Evolutionary conservation across 75 land plant species (phyloP), one percentile per base, ranked within the genome.

Genomic region (Adiantum capillusveneris): DNA sequence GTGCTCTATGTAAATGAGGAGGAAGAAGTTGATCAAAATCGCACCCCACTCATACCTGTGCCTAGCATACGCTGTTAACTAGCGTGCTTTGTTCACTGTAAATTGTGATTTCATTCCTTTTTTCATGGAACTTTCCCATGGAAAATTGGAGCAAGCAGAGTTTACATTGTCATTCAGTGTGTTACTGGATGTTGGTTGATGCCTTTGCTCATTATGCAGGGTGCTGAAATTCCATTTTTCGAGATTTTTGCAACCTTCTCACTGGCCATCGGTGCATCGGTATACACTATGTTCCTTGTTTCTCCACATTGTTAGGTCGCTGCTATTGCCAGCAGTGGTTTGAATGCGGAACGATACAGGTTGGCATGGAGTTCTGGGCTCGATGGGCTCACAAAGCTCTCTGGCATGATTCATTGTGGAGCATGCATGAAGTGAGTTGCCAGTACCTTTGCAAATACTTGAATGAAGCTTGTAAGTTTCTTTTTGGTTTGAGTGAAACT

Each of bases 301-400:
- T 7, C 7, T 39, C 7, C 42, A 39, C 42, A 39, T 39, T 39
- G 42, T 13, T n/a, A n/a, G n/a, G n/a, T n/a, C n/a, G n/a, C n/a
- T n/a, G n/a, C n/a, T n/a, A n/a, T n/a, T n/a, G n/a, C n/a, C n/a
- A n/a, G n/a, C n/a, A 17, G 14, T 46, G 49, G 17, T 46, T 46
- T 1, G 2, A 17, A 46, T 46, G 6, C 21, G n/a, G 17, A n/a
- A 14, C 14, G n/a, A 6, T 20, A 46, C 58, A 68, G 66, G 71
- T 68, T 16, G 71, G 71, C 11, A 68, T 68, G 71, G 71, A 68
- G 31, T 68, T 53, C 26, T 68, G 71, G 71, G 71, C 66, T 41
- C 46, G 71, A 0, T 68, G 71, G 71, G 71, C 58, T 50, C 71
- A 68, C 46, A 12, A 26, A 51, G 57, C 65, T 37, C 48, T 68